phyloP scores from a whole-genome alignment of 2,329 filamentous ascomycete genomes.

The Orbilia ellipsospora region DNA sequence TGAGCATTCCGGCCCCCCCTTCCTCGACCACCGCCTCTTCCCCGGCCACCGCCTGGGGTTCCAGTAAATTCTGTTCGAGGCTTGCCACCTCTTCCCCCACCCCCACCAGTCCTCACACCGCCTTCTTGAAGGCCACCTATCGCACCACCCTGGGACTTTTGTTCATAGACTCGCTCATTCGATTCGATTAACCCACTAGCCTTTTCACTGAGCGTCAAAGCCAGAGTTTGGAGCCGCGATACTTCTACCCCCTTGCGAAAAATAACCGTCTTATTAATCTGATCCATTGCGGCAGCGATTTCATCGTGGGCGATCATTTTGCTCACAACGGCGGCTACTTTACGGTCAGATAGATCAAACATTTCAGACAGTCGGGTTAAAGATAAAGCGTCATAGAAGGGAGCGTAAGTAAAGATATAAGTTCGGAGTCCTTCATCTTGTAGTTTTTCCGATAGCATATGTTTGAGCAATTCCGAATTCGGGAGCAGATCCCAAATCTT shows the following conservation, averaged over 20 bases:
- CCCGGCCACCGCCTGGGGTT: slow-evolving; percentile 67
- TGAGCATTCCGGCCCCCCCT: slow-evolving; percentile 58
- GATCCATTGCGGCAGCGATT: slow-evolving; percentile 92
- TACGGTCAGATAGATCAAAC: slow-evolving; percentile 92
- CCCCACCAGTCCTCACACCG: slow-evolving; percentile 77
- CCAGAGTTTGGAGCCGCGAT: slow-evolving; percentile 92
- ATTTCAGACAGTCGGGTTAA: slow-evolving; percentile 85
- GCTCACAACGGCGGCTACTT: slow-evolving; percentile 94
- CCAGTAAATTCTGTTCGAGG: slow-evolving; percentile 66
- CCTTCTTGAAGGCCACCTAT: slow-evolving; percentile 91
- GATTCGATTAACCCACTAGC: slow-evolving; percentile 94
- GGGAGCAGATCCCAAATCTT: slow-evolving; percentile 99
- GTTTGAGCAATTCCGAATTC: slow-evolving; percentile 90
- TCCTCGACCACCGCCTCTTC: slow-evolving; percentile 64
- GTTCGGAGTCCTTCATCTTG: slow-evolving; percentile 98
- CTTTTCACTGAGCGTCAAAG: slow-evolving; percentile 94
- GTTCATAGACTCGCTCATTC: slow-evolving; percentile 97
- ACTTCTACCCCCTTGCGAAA: slow-evolving; percentile 99
- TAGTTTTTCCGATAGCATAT: slow-evolving; percentile 96
- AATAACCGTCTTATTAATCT: slow-evolving; percentile 96
- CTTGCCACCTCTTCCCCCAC: slow-evolving; percentile 73
- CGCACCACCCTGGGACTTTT: slow-evolving; percentile 92
- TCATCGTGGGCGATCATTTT: slow-evolving; percentile 99
- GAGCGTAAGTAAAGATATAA: slow-evolving; percentile 98
- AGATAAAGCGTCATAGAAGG: slow-evolving; percentile 97